These are phyloP conservation scores for Eucalyptus polybractea DNA, from an alignment of 345 rosid genomes.

Conservation along the genomic window DNA sequence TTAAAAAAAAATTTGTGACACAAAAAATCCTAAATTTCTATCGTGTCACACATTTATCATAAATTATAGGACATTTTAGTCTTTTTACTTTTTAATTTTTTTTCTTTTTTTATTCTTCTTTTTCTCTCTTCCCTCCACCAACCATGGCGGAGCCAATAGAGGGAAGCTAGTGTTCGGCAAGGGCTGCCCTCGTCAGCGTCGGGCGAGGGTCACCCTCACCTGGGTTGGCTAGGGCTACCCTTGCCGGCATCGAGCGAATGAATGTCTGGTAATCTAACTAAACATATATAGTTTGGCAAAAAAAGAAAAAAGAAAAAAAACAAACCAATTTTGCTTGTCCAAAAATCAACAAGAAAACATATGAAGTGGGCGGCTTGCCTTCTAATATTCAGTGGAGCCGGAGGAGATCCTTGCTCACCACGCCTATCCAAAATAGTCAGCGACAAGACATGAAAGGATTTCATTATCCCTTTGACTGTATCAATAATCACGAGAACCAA, in stretches of 20 bases:
- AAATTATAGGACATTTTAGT: too few species aligned
- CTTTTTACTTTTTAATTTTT: too few species aligned
- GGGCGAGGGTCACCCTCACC: too few species aligned
- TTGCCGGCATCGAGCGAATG: accelerated
- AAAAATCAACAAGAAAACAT: not conserved
- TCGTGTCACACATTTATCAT: too few species aligned
- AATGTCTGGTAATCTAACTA: not conserved
- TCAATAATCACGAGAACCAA: not conserved
- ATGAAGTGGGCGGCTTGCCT: not conserved
- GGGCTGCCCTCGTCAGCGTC: accelerated
- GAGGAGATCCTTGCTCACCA: not conserved
- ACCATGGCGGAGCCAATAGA: too few species aligned
- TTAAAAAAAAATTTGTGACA: too few species aligned
- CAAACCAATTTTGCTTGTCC: not conserved
- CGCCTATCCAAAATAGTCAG: not conserved
- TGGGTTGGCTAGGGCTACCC: too few species aligned
- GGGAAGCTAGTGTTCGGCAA: accelerated
- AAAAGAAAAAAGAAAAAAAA: not conserved
- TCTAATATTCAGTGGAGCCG: not conserved
- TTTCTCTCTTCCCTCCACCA: accelerated
- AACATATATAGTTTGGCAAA: not conserved
- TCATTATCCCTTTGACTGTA: not conserved
- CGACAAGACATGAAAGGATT: not conserved
- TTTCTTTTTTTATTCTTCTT: too few species aligned
- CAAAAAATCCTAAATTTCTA: accelerated